Conservation (phyloP, 495 filamentous ascomycete genomes). For the Aspergillus saccharolyticus region DNA sequence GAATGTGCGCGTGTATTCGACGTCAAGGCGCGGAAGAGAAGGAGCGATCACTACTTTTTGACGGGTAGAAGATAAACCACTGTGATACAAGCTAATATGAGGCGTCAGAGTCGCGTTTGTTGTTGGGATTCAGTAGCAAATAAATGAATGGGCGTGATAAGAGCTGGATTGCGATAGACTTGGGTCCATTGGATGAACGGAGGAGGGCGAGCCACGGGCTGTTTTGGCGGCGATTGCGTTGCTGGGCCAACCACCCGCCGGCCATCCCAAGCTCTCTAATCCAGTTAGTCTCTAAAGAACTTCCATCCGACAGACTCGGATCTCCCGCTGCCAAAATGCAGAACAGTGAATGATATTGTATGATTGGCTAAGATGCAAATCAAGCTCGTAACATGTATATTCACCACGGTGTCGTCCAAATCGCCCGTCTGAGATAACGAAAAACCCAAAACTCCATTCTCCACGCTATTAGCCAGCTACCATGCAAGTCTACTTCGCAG, state of each 20-base stretch:
- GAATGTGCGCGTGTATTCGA: not conserved
- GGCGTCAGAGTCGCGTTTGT: not conserved
- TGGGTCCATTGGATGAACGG: not conserved
- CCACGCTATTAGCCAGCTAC: not conserved
- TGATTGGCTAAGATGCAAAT: not conserved
- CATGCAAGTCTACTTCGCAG: not conserved
- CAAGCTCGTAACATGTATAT: not conserved
- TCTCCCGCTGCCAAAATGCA: not conserved
- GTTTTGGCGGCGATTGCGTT: not conserved
- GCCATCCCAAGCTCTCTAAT: not conserved
- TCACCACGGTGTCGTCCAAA: not conserved
- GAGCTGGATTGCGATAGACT: not conserved
- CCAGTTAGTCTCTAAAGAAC: too few relatives aligned
- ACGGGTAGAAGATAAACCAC: not conserved
- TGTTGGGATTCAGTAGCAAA: not conserved
- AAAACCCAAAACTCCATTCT: not conserved
- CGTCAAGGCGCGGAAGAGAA: not conserved
- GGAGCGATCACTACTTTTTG: not conserved
- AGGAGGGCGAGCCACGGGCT: not conserved
- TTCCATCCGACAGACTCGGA: too few relatives aligned
- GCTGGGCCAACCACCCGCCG: not conserved
- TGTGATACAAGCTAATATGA: not conserved
- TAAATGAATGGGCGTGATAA: not conserved
- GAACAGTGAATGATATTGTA: not conserved
- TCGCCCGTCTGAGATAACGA: not conserved